These are phyloP conservation scores for Metschnikowia corniflorae DNA, from an alignment of 805 yeast species.

Conservation along the genomic window DNA sequence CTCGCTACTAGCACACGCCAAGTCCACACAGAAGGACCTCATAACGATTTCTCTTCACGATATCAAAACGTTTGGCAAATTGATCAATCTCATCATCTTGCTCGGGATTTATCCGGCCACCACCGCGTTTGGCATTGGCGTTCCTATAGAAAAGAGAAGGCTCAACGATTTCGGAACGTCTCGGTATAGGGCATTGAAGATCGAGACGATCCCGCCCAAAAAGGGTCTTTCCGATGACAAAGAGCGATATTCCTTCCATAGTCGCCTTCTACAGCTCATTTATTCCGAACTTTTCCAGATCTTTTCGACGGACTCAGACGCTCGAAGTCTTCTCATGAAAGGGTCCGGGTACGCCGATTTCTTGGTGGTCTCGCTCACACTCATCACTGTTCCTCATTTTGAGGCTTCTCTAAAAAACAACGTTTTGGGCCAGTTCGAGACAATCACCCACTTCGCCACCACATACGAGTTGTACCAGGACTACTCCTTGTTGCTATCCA, in stretches of 20 bases:
- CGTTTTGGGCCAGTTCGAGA: constrained; percentile 16
- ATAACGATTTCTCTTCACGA: constrained; percentile 80
- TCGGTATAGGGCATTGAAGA: constrained; percentile 23
- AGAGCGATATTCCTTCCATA: constrained; percentile 9
- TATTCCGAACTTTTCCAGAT: constrained; percentile 30
- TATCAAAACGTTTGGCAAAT: constrained; percentile 64
- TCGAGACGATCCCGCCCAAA: constrained; percentile 17
- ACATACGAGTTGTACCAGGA: constrained; percentile 65
- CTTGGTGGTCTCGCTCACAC: constrained; percentile 44
- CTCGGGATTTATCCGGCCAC: constrained; percentile 70
- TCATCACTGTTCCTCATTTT: constrained; percentile 34
- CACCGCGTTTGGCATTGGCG: constrained; percentile 50
- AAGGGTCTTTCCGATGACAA: constrained; percentile 2
- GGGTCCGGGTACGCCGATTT: constrained; percentile 69
- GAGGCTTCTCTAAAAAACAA: constrained; percentile 12
- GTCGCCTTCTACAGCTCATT: constrained; percentile 25
- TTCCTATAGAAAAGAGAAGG: constrained; percentile 60
- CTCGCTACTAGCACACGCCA: constrained; percentile 21
- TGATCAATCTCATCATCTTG: constrained; percentile 61
- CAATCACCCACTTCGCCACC: constrained; percentile 44
- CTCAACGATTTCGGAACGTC: constrained; percentile 44
- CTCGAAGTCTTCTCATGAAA: constrained; percentile 49
- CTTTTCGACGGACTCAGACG: constrained; percentile 44
- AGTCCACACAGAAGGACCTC: constrained; percentile 24
- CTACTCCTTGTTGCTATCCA: constrained; percentile 55